phyloP scores from a whole-genome alignment of 202 grass and related monocot species.

The Hordeum pubiflorum region DNA sequence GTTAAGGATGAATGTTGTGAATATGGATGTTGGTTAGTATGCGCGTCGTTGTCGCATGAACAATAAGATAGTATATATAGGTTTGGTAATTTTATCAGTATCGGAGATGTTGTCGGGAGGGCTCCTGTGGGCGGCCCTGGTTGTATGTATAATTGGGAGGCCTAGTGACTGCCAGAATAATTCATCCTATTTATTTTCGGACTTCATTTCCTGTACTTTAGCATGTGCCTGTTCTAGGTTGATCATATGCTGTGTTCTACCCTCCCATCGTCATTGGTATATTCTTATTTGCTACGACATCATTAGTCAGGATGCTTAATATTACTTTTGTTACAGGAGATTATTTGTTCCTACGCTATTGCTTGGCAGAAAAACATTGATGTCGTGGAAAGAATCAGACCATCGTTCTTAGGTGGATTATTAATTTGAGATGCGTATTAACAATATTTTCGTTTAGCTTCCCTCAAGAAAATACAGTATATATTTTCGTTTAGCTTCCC shows the following conservation, averaged over 20 bases:
- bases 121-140: not conserved
- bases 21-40: conserved; percentile 27
- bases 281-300: not conserved
- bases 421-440: no score
- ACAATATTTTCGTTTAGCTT: not conserved
- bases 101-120: not conserved
- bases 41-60: conserved; percentile 5
- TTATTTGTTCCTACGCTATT: no score
- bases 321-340: no score
- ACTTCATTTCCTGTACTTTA: not conserved
- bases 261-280: not conserved
- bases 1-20: conserved; percentile 30
- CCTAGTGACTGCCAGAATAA: not conserved
- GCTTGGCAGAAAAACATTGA: no score
- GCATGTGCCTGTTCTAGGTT: not conserved
- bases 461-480: no score
- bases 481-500: not conserved
- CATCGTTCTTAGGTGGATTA: no score
- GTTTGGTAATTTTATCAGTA: conserved; percentile 4
- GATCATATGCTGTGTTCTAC: not conserved
- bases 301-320: not conserved
- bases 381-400: no score
- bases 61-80: conserved; percentile 38
- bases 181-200: conserved; percentile 3
- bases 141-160: conserved; percentile 32